Base-by-base conservation (phyloP, 208 protist genomes). In the Trypanosoma lewisi region DNA sequence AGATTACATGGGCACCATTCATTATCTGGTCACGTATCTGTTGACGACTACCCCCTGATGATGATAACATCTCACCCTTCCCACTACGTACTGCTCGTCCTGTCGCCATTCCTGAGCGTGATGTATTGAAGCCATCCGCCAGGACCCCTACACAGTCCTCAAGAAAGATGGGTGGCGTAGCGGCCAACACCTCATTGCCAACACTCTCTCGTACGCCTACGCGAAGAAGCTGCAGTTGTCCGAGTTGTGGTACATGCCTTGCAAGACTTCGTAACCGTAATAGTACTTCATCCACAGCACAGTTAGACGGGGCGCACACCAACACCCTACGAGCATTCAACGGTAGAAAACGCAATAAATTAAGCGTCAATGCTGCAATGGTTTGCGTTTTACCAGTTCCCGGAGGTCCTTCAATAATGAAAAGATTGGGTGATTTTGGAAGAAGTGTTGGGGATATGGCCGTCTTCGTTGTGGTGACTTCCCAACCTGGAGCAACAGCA, bases 361-460 rank as follows among this genome's bases (percentile, higher is more conserved):
- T 93, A 23, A 90, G 60, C 28, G 76, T 67, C 34, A 94, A 66
- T n/a, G 49, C 60, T 19, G 69, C 85, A 63, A 94, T 87, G 16
- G 88, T 96, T 68, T 96, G 91, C 19, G 91, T 96, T 76, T 96
- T 96, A 28, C 91, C 91, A 8, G 91, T 96, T 23, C 91, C 91
- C 4, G 91, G 91, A 9, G 91, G 91, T 1, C 91, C 91, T 50
- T 95, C 86, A 63, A 96, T 84, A 52, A 96, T 44, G 23, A 89
- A 70, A 25, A 93, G 16, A 47, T 84, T 63, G 8, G 85, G 83
- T 37, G 74, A 37, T 7, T 55, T 60, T 12, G 63, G 47, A 49
- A 62, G 36, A 14, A 44, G 25, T 19, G 60, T 21, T 4, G 2
- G 3, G 30, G 53, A 30, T 14, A 44, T 14, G 2, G 33, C 6